Evolutionary conservation across 2,329 filamentous ascomycete genomes (phyloP).

Genomic region (Fonsecaea nubica): DNA sequence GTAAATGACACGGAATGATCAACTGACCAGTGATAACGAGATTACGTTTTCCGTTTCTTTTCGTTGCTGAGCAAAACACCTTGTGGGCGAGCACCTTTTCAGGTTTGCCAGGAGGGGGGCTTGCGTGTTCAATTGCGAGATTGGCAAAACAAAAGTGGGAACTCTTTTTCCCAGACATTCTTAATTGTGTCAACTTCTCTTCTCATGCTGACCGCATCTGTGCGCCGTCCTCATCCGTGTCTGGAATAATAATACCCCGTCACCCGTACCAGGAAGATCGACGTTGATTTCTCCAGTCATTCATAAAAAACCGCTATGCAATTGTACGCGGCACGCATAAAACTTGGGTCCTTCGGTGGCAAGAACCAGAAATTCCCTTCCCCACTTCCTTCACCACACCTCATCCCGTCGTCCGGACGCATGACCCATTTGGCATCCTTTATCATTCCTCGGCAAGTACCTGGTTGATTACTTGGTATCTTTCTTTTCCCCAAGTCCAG

Average conservation of each 20-base stretch:
- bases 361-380: not conserved
- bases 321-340: not conserved
- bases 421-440: not conserved
- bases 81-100: too few species aligned
- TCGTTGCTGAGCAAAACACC: not conserved
- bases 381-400: not conserved
- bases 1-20: conserved; percentile 1
- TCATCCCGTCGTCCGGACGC: not conserved
- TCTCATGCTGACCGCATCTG: not conserved
- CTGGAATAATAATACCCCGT: not conserved
- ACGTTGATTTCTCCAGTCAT: not conserved
- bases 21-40: conserved; percentile 15
- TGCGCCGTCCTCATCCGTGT: not conserved
- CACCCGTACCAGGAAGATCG: not conserved
- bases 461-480: not conserved
- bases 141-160: conserved; percentile 1
- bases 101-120: not conserved
- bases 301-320: not conserved
- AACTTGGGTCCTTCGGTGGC: not conserved
- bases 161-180: not conserved
- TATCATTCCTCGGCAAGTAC: not conserved
- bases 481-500: not conserved
- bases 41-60: conserved; percentile 11
- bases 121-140: conserved; percentile 1
- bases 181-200: not conserved